A percentile compares a stretch with the other conserved stretches of the same genome.
These are phyloP conservation scores for Hansenula sp. DNA, from an alignment of 1,139 yeast genomes.

Conservation along the genomic window DNA sequence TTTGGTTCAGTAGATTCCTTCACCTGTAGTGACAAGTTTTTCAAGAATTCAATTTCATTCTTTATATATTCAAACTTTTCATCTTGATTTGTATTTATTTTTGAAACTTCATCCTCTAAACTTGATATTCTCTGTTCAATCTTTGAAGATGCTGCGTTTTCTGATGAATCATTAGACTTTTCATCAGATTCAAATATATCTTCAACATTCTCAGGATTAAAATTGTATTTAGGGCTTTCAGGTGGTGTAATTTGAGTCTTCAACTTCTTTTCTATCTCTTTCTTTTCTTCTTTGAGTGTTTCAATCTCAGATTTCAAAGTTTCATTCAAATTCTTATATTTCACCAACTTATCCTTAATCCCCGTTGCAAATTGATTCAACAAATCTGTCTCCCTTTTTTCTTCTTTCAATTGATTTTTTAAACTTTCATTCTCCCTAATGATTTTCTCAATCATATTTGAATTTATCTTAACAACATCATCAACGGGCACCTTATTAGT, in stretches of 20 bases:
- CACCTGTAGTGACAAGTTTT: constrained; percentile 8
- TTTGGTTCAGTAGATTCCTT: background rate
- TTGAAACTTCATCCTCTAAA: constrained; percentile 8
- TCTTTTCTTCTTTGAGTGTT: background rate
- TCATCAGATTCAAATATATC: constrained; percentile 9
- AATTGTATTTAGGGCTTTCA: constrained; percentile 7
- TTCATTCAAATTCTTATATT: constrained; percentile 18
- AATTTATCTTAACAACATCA: constrained; percentile 18
- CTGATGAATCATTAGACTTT: background rate
- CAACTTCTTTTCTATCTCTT: constrained; percentile 2
- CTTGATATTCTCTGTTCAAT: constrained; percentile 11
- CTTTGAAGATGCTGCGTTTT: background rate
- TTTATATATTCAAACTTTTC: constrained; percentile 13
- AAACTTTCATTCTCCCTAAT: constrained; percentile 18
- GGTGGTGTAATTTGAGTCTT: background rate
- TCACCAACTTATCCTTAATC: constrained; percentile 17
- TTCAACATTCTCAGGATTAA: constrained; percentile 12
- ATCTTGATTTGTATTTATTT: constrained; percentile 7
- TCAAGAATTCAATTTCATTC: constrained; percentile 17
- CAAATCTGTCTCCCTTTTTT: constrained; percentile 11
- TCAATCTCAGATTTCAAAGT: constrained; percentile 9
- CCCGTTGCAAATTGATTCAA: constrained; percentile 16
- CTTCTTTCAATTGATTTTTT: constrained; percentile 7
- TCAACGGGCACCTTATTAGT: constrained; percentile 13
- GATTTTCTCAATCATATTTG: constrained; percentile 22